Percentiles rank a stretch among this genome's conserved stretches.
Evolutionary conservation across 257 asterid species (phyloP).

Genomic region (Phtheirospermum japonicum): DNA sequence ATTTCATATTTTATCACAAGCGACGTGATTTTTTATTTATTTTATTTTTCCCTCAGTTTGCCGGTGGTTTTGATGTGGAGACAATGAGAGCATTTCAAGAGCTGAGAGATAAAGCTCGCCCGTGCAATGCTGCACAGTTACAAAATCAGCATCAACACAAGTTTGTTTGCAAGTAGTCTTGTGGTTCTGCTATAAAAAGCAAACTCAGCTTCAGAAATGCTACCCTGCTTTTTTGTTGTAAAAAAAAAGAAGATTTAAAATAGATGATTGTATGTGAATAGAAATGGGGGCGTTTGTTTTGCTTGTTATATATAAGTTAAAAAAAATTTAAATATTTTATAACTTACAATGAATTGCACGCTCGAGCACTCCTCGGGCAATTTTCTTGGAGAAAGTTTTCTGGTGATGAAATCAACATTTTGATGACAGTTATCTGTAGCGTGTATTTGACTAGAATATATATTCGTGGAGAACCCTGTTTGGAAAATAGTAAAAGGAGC

Average conservation of each 20-base stretch:
- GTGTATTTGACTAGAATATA: not conserved
- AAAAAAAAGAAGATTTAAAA: conserved; percentile 20
- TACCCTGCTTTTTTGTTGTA: conserved; percentile 29
- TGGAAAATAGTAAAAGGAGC: not conserved
- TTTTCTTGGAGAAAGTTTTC: conserved; percentile 9
- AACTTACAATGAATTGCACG: not conserved
- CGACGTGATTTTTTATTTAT: not conserved
- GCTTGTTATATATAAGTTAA: conserved; percentile 20
- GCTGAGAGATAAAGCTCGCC: conserved; percentile 55
- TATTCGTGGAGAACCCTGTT: not conserved
- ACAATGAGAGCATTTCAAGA: conserved; percentile 68
- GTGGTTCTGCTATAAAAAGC: conserved; percentile 40
- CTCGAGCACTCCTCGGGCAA: too few species aligned
- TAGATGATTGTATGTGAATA: conserved; percentile 31
- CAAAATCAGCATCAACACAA: conserved; percentile 59
- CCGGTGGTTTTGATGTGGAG: conserved; percentile 81
- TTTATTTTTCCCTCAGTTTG: conserved; percentile 47
- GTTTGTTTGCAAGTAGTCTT: conserved; percentile 41
- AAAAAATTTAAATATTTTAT: not conserved
- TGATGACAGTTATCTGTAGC: not conserved
- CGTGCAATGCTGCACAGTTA: conserved; percentile 34
- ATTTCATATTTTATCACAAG: not conserved
- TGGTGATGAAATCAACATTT: not conserved
- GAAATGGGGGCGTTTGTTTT: conserved; percentile 21
- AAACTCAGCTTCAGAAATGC: conserved; percentile 46